Percentiles rank a stretch among this genome's conserved stretches.
phyloP scores from a whole-genome alignment of 495 filamentous ascomycete species.

The Penicillium pancosmium region DNA sequence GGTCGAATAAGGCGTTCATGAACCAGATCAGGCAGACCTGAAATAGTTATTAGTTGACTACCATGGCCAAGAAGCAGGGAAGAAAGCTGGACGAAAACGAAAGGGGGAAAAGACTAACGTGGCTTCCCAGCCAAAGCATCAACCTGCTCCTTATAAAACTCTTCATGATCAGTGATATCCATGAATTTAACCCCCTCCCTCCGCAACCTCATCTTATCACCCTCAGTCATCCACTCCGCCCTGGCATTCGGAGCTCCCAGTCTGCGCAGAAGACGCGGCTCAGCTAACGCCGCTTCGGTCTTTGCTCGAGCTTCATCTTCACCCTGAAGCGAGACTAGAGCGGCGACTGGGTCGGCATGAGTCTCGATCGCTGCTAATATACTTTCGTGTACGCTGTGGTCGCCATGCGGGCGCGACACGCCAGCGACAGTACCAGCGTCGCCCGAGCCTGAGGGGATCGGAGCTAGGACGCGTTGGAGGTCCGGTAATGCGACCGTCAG shows the following conservation, averaged over 20 bases:
- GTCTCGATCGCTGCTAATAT: constrained; percentile 8
- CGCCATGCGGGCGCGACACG: neutral
- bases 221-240: constrained; percentile 18
- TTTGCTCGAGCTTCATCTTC: neutral
- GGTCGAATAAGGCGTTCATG: constrained; percentile 15
- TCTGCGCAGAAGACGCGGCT: constrained; percentile 13
- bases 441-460: constrained; percentile 1
- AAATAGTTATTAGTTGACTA: neutral
- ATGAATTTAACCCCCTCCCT: constrained; percentile 14
- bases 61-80: too few relatives aligned
- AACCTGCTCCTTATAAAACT: constrained; percentile 14
- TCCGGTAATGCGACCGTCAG: neutral
- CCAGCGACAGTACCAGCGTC: neutral
- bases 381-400: constrained; percentile 6
- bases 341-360: constrained; percentile 13
- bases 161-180: constrained; percentile 19
- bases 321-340: neutral
- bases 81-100: too few relatives aligned
- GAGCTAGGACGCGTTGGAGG: constrained; percentile 12
- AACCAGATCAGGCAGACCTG: constrained; percentile 14
- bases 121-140: constrained; percentile 7
- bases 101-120: neutral
- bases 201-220: constrained; percentile 17
- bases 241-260: neutral
- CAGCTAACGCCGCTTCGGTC: neutral